Evolutionary conservation across 2,329 filamentous ascomycete genomes (phyloP), one percentile per base, ranked within the genome.

Genomic region (Botryotinia convoluta): DNA sequence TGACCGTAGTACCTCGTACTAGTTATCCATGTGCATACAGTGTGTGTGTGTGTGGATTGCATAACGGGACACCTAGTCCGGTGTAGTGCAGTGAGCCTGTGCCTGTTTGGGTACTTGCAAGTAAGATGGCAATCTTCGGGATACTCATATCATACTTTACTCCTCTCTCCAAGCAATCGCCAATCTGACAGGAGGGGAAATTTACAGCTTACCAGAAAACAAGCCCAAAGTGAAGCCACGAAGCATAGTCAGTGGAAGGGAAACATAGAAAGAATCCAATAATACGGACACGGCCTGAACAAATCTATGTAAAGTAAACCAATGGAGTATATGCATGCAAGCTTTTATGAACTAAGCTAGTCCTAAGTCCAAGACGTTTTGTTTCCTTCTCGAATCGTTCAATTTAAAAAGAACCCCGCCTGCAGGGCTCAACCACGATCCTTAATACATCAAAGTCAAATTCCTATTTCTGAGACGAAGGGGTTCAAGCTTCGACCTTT

Each of bases 111-210:
- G 37, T 44, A 63, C 42, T 61, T 37, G 69, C 59, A 54, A 39
- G 32, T 20, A 59, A 48, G 32, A 63, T 57, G 26, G 9, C 16
- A 29, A 48, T 61, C 54, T 45, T 63, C 39, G 63, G 63, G 22
- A 62, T 48, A 45, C 37, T 35, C 42, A 45, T 20, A n/a, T 39
- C 7, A 20, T 39, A 9, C 16, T 22, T n/a, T n/a, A 2, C 57
- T 60, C 57, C 51, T 59, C 45, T 20, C 35, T 57, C 26, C 39
- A 59, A 32, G 67, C 51, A 45, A 63, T 71, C 39, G 61, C 61
- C 48, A 67, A 45, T 59, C 69, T 72, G 60, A 72, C 45, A 72
- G 45, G 60, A 65, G 39, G 68, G n/a, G 14, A 22, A 29, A 29
- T 37, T 48, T 37, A 48, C 57, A 44, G 60, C 45, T 57, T 54